Evolutionary conservation across 2,329 filamentous ascomycete species (phyloP), one percentile per base, ranked within the genome.

Genomic region (Nemania diffusa): DNA sequence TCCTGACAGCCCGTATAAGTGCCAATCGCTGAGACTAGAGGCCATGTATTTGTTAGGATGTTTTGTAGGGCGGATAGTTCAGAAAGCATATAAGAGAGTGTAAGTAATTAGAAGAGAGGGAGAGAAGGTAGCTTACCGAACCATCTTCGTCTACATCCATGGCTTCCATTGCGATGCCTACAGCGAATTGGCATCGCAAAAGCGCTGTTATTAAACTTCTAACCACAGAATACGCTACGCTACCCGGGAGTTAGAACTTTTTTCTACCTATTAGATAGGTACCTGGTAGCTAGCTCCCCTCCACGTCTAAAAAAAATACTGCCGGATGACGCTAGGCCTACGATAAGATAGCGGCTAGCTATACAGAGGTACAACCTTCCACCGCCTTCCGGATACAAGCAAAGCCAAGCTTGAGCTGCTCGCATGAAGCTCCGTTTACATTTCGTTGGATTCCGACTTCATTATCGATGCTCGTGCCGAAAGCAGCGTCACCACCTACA

Each of bases 1-100:
- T 80, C 77, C 85, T 82, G 32, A 86, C 84, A 63, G 82, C 81
- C 75, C 82, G 84, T 73, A 88, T 81, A 69, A 88, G 82, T 73
- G 81, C 71, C 73, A 74, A 73, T 65, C 69, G 77, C 68, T 64
- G 73, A 34, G 74, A 75, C 76, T 78, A 62, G 8, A 57, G 51
- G 51, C 2, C 32, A 53, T 53, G 66, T 62, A 37, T 67, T 55
- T 64, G 58, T 46, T 11, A 20, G 8, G 40, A 37, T 51, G n/a
- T 40, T 29, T 13, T n/a, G 11, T 2, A 44, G n/a, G 13, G 24
- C n/a, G 5, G 5, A 32, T 32, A 5, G 9, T 32, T 20, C 15
- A 2, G 44, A 57, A 58, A 24, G 20, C 53, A 29, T 8, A 17
- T 17, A 37, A 29, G 13, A 24, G 3, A 52, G 55, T 59, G 37